Evolutionary conservation across 164 flowering plant species (phyloP).

Genomic region (Vitis vinifera): DNA sequence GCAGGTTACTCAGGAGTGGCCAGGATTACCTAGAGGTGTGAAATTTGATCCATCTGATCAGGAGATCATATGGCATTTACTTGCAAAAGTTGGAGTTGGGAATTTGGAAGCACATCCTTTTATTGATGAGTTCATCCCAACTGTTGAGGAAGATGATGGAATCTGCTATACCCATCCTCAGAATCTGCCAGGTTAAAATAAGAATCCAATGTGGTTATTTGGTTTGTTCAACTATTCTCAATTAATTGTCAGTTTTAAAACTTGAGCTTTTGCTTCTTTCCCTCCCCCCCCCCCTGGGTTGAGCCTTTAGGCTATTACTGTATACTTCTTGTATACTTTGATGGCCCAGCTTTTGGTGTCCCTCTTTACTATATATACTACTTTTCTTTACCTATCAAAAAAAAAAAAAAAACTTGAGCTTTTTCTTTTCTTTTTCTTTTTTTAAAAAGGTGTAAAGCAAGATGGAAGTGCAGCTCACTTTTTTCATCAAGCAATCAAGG

Average conservation of each 20-base stretch:
- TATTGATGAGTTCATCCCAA: slow-evolving; percentile 79
- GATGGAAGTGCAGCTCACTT: slow-evolving; percentile 89
- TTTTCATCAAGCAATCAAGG: slow-evolving; percentile 89
- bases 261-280: neutral
- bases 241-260: too few species aligned
- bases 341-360: too few species aligned
- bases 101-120: slow-evolving; percentile 69
- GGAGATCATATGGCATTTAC: slow-evolving; percentile 84
- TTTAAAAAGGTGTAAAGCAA: slow-evolving; percentile 68
- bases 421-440: neutral
- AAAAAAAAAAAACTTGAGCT: neutral
- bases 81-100: slow-evolving; percentile 59
- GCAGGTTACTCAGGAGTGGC: slow-evolving; percentile 64
- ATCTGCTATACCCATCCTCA: slow-evolving; percentile 91
- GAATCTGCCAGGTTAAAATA: slow-evolving; percentile 56
- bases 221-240: too few species aligned
- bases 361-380: too few species aligned
- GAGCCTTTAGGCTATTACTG: too few species aligned
- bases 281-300: too few species aligned
- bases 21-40: slow-evolving; percentile 91
- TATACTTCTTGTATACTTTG: too few species aligned
- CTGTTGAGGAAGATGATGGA: slow-evolving; percentile 74
- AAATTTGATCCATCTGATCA: slow-evolving; percentile 94
- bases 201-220: too few species aligned
- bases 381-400: too few species aligned